Percentiles rank a stretch among this genome's conserved stretches.
phyloP scores from a whole-genome alignment of 148 eudicot genomes.

The Chenopodium formosanum region DNA sequence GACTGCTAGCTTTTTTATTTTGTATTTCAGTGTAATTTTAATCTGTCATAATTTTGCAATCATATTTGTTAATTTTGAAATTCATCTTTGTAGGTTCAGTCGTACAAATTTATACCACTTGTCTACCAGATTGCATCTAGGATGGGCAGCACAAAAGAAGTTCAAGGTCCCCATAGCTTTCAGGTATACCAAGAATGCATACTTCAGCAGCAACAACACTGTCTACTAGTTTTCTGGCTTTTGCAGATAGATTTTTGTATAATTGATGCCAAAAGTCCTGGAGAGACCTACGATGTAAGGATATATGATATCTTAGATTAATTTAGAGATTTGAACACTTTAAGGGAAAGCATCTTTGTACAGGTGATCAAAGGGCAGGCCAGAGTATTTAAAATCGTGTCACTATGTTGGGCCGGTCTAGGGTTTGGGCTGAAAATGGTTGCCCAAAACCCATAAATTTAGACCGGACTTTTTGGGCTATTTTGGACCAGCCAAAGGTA shows the following conservation, averaged over 20 bases:
- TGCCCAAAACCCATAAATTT: no score
- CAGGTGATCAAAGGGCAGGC: no score
- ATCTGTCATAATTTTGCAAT: neutral
- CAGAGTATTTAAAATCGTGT: no score
- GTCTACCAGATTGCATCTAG: slow-evolving; percentile 99
- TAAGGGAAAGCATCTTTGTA: no score
- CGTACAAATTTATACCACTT: slow-evolving; percentile 88
- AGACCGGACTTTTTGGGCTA: no score
- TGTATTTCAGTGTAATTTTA: neutral
- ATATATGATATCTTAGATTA: neutral
- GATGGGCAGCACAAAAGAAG: slow-evolving; percentile 75
- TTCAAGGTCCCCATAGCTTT: slow-evolving; percentile 69
- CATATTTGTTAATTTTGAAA: slow-evolving; percentile 2
- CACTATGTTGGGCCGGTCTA: no score
- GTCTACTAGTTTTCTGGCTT: neutral
- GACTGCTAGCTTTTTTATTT: neutral
- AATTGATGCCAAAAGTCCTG: neutral
- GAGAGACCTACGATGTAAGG: neutral
- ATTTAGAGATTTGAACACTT: neutral
- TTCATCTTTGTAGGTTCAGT: slow-evolving; percentile 65
- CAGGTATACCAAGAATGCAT: slow-evolving; percentile 49
- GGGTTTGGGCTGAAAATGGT: no score
- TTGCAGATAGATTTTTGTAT: neutral
- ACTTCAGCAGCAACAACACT: slow-evolving; percentile 1
- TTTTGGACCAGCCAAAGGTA: no score